A percentile compares a stretch with the other conserved stretches of the same genome.
phyloP scores from a whole-genome alignment of 352 stramenopile species.

The Phytopythium montanum region DNA sequence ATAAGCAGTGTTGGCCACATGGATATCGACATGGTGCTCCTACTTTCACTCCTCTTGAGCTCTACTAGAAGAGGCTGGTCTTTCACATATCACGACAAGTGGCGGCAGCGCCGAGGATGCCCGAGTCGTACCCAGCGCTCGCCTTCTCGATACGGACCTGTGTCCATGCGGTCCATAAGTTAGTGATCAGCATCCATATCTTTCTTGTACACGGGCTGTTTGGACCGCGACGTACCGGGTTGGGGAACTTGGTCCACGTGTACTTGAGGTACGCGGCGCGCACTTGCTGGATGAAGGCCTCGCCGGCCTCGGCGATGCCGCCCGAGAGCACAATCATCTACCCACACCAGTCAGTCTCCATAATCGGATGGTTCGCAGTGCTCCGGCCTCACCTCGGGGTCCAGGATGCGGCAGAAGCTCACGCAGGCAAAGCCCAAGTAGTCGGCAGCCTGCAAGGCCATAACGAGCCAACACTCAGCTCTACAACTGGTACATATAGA shows the following conservation, averaged over 20 bases:
- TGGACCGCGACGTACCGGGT: conserved; percentile 40
- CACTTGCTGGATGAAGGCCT: conserved; percentile 68
- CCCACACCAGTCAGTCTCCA: neutral
- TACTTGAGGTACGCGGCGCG: conserved; percentile 58
- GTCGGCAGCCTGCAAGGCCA: conserved; percentile 31
- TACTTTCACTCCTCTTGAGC: too few species aligned
- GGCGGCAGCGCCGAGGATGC: conserved; percentile 77
- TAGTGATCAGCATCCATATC: neutral
- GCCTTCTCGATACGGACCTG: conserved; percentile 77
- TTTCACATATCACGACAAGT: conserved; percentile 14
- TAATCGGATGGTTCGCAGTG: neutral
- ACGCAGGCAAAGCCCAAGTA: conserved; percentile 84
- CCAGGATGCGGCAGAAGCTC: conserved; percentile 68
- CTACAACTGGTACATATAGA: too few species aligned
- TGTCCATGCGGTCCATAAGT: neutral
- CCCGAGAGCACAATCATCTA: conserved; percentile 81
- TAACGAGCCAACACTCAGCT: neutral
- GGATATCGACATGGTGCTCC: neutral
- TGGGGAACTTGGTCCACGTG: conserved; percentile 66
- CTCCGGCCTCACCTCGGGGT: conserved; percentile 53
- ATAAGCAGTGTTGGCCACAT: neutral
- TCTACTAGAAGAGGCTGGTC: too few species aligned
- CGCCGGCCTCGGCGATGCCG: conserved; percentile 67
- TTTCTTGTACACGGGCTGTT: neutral
- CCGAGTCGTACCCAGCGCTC: conserved; percentile 77